These are phyloP conservation scores for Boletus albobrunnescens DNA, from an alignment of 1,284 basidiomycete genomes.

Conservation along the genomic window DNA sequence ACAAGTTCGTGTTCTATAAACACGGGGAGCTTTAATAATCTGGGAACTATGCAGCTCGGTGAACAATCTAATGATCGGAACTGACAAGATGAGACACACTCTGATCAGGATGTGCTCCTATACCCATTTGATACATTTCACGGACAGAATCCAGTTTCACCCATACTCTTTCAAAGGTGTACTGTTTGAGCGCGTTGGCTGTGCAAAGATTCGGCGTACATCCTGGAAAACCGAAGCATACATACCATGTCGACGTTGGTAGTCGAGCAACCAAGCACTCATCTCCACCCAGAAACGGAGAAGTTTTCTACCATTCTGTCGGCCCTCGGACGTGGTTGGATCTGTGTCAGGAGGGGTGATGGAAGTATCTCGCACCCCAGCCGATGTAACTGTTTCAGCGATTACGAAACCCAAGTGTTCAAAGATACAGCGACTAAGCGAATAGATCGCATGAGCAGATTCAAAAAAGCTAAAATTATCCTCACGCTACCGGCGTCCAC, in stretches of 20 bases:
- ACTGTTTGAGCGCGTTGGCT: conserved; percentile 42
- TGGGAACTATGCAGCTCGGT: conserved; percentile 42
- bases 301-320: conserved; percentile 52
- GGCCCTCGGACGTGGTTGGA: conserved; percentile 41
- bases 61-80: conserved; percentile 1
- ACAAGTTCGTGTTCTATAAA: conserved; percentile 39
- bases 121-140: conserved; percentile 63
- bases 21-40: conserved; percentile 43
- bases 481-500: conserved; percentile 60
- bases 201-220: conserved; percentile 6
- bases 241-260: conserved; percentile 47
- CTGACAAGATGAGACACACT: conserved; percentile 41
- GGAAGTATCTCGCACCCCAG: conserved; percentile 34
- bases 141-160: conserved; percentile 57
- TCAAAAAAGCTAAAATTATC: conserved; percentile 12
- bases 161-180: conserved; percentile 37
- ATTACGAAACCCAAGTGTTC: conserved; percentile 52
- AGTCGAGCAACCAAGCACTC: conserved; percentile 61
- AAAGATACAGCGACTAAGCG: conserved; percentile 49
- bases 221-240: conserved; percentile 4
- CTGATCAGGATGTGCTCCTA: conserved; percentile 74
- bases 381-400: conserved; percentile 33
- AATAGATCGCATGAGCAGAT: conserved; percentile 13
- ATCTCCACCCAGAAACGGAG: conserved; percentile 76
- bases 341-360: conserved; percentile 57